Base-by-base conservation (phyloP, 768 basidiomycete species). In the Clitopilus passeckerianus region DNA sequence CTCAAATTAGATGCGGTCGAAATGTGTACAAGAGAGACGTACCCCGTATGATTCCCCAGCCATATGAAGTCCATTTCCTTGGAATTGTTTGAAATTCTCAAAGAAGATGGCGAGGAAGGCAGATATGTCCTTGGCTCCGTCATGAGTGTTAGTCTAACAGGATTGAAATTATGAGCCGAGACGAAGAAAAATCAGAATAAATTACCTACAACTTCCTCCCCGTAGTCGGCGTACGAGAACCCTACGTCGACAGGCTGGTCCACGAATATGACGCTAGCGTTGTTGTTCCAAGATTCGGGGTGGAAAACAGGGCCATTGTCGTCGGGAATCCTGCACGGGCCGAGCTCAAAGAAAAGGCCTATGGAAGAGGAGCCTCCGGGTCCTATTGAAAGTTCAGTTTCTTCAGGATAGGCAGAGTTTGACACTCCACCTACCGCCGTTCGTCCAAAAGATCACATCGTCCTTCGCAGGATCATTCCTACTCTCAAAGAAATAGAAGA, bases 401-500 rank as follows among this genome's bases (percentile, higher is more conserved):
- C 37, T 15, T 12, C 2, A 41, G 10, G n/a, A 41, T 2, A 41
- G n/a, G 10, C 10, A 14, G n/a, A 41, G 34, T 7, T 41, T 3
- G 3, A 12, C 14, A 41, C 2, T 41, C 37, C n/a, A 41, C 37
- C n/a, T 14, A 67, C 77, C 88, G 63, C 79, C 79, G 55, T 76
- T 80, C 0, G 77, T 78, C 80, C 80, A 81, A 64, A 86, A 82
- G 9, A 86, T 82, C 6, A 86, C 81, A 63, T 86, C 84, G 66
- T 86, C 85, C 57, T 73, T 80, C 34, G 77, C 79, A 6, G 86
- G 85, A 60, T 86, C 74, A 55, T 71, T 80, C 54, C 90, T 73
- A 58, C 85, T 87, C 68, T 91, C 87, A 67, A 91, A 91, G 68
- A 90, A 90, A 73, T 88, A 88, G 76, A 90, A 90, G 67, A 86